phyloP scores from a whole-genome alignment of 2,329 filamentous ascomycete genomes.

The Chlorencoelia australis region DNA sequence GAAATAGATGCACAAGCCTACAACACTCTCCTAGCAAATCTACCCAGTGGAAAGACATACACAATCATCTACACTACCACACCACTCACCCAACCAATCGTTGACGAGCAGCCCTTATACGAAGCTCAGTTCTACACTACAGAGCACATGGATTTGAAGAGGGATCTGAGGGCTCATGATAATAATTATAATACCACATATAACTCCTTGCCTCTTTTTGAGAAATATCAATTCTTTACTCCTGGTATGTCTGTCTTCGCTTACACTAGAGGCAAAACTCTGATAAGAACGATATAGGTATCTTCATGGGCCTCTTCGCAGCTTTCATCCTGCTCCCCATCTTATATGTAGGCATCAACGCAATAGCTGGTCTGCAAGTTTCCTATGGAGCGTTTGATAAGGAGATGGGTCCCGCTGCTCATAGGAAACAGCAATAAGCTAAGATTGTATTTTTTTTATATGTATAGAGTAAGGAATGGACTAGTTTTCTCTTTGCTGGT shows the following conservation, averaged over 20 bases:
- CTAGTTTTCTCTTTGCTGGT: too few species aligned
- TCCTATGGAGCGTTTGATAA: conserved; percentile 95
- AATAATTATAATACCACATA: conserved; percentile 34
- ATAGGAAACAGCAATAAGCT: conserved; percentile 62
- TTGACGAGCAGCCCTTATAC: conserved; percentile 35
- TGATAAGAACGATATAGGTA: conserved; percentile 40
- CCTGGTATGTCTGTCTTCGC: conserved; percentile 59
- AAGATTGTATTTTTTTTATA: too few species aligned
- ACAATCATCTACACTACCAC: conserved; percentile 70
- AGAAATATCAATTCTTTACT: conserved; percentile 90
- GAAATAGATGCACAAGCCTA: conserved; percentile 19
- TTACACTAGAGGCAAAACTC: too few species aligned
- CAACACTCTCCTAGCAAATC: conserved; percentile 28
- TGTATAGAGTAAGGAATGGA: too few species aligned
- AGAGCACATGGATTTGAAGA: conserved; percentile 66
- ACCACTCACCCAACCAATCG: conserved; percentile 27
- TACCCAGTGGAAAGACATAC: conserved; percentile 37
- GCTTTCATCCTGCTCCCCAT: conserved; percentile 65
- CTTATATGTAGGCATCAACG: conserved; percentile 66
- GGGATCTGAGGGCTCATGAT: conserved; percentile 31
- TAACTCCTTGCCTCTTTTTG: conserved; percentile 56
- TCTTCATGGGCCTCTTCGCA: conserved; percentile 78
- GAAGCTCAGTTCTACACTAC: conserved; percentile 52
- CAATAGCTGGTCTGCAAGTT: conserved; percentile 72
- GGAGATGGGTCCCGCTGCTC: conserved; percentile 79